Evolutionary conservation across 2,329 filamentous ascomycete species (phyloP).

Genomic region (Thyridium curvatum): DNA sequence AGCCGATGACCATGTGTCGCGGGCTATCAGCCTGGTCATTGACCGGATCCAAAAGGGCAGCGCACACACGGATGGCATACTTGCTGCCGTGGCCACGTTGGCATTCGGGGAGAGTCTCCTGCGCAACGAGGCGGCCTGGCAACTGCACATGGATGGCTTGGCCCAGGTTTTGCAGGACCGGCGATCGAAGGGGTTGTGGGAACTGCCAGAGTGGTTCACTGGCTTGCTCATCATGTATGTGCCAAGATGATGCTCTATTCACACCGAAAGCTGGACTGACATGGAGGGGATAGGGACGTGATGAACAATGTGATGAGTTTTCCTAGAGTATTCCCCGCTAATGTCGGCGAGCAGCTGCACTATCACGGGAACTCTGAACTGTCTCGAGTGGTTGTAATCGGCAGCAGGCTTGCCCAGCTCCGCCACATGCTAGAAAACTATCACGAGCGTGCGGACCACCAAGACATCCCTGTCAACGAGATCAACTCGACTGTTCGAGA

Average conservation of each 20-base stretch:
- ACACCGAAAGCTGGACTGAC: too few species aligned
- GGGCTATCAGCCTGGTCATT: slow-evolving; percentile 13
- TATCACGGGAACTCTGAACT: too few species aligned
- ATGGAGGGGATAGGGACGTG: slow-evolving; percentile 7
- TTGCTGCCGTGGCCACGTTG: slow-evolving; percentile 15
- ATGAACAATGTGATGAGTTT: slow-evolving; percentile 7
- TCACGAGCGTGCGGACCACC: too few species aligned
- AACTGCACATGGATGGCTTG: slow-evolving; percentile 13
- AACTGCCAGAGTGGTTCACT: slow-evolving; percentile 4
- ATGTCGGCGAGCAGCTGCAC: too few species aligned
- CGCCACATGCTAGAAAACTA: too few species aligned
- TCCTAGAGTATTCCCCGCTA: too few species aligned
- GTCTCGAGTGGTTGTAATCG: too few species aligned
- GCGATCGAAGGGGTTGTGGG: slow-evolving; percentile 2
- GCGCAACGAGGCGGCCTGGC: slow-evolving; percentile 11
- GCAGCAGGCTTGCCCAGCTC: too few species aligned
- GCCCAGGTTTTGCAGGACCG: slow-evolving; percentile 9
- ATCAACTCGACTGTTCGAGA: neutral
- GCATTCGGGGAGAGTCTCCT: slow-evolving; percentile 14
- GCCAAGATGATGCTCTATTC: neutral
- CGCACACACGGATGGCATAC: slow-evolving; percentile 13
- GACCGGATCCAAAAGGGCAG: slow-evolving; percentile 9
- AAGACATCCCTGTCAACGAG: neutral
- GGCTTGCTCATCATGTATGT: slow-evolving; percentile 5
- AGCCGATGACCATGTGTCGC: slow-evolving; percentile 10